These are phyloP conservation scores for Metarhizium album DNA, from an alignment of 2,329 filamentous ascomycete species.

Conservation along the genomic window DNA sequence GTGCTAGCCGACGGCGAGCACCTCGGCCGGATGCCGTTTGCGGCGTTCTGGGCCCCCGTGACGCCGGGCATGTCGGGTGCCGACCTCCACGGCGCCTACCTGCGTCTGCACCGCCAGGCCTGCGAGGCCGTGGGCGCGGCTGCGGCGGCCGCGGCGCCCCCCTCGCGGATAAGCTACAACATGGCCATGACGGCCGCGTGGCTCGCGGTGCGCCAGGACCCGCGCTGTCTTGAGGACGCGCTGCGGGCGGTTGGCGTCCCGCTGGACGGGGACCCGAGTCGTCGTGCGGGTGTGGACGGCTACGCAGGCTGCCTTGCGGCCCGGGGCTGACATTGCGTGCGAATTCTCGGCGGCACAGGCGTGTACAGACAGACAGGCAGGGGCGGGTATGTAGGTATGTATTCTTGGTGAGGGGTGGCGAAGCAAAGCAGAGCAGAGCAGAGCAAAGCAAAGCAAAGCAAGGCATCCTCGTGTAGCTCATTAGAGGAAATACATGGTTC, in stretches of 20 bases:
- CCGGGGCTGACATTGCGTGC: no score
- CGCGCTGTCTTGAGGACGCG: constrained; percentile 7
- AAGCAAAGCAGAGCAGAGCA: no score
- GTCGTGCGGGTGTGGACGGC: no score
- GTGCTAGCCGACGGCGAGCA: constrained; percentile 34
- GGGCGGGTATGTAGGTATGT: no score
- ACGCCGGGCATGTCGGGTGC: constrained; percentile 20
- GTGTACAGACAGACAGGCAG: no score
- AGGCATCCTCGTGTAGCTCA: no score
- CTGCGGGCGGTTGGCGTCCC: constrained; percentile 21
- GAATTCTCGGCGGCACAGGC: no score
- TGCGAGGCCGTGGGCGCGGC: constrained; percentile 27
- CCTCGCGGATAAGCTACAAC: constrained; percentile 52
- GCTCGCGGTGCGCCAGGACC: constrained; percentile 36
- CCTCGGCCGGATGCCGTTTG: constrained; percentile 28
- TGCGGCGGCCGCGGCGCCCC: constrained; percentile 20
- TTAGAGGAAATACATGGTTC: no score
- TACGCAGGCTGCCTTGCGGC: no score
- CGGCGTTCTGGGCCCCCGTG: constrained; percentile 31
- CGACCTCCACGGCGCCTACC: constrained; percentile 32
- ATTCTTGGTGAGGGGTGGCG: no score
- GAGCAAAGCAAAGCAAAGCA: no score
- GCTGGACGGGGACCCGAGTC: neutral
- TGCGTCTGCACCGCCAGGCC: constrained; percentile 36
- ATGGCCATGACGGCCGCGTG: constrained; percentile 51